phyloP scores from a whole-genome alignment of 1,284 basidiomycete genomes.

The Marasmius oreades region DNA sequence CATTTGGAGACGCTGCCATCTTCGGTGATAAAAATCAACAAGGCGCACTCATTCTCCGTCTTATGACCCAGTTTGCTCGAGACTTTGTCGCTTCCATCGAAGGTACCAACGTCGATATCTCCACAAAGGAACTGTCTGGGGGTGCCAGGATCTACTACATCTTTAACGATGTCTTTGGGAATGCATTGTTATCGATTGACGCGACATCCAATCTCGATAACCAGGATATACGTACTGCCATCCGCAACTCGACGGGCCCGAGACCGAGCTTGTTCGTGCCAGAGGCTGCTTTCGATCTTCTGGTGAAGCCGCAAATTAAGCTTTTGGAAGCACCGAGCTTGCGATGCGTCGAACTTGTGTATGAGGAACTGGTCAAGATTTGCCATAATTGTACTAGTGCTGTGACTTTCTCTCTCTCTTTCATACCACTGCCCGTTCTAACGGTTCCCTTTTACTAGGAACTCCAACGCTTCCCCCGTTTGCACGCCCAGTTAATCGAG shows the following conservation, averaged over 20 bases:
- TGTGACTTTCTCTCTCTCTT: conserved; percentile 40
- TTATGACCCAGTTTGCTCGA: conserved; percentile 99
- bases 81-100: conserved; percentile 98
- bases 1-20: conserved; percentile 92
- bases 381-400: conserved; percentile 96
- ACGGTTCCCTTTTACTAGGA: conserved; percentile 52
- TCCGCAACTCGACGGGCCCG: conserved; percentile 97
- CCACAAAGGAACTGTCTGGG: conserved; percentile 97
- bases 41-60: conserved; percentile 85
- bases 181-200: conserved; percentile 88
- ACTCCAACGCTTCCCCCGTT: conserved; percentile 92
- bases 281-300: conserved; percentile 94
- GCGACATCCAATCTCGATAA: conserved; percentile 89
- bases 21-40: conserved; percentile 92
- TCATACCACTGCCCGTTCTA: not conserved
- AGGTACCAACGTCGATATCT: conserved; percentile 95
- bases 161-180: conserved; percentile 98
- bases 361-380: conserved; percentile 99
- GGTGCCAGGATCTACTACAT: conserved; percentile 99
- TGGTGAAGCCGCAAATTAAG: conserved; percentile 99
- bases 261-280: conserved; percentile 96
- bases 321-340: conserved; percentile 91
- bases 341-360: conserved; percentile 96
- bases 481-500: conserved; percentile 94
- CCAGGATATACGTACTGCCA: conserved; percentile 96